Evolutionary conservation across 1,139 yeast genomes (phyloP), one percentile per base, ranked within the genome.

Genomic region (Suzukiozyma palmioleophila): DNA sequence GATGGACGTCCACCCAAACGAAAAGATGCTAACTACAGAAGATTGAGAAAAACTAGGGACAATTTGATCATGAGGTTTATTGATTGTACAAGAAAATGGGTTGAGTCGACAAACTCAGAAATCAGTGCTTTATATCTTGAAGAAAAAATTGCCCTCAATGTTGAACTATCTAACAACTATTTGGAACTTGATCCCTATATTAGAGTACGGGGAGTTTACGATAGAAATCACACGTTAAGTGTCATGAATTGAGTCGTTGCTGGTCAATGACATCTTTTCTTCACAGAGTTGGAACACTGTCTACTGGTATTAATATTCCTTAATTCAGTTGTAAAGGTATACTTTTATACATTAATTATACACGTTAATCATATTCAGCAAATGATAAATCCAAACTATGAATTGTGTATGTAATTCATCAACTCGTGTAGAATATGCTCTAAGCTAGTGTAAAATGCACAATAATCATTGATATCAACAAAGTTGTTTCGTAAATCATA

Each of bases 151-250:
- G 60, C 62, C 14, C 38, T 81, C 18, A 78, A 83, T 36, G 61
- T 60, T 29, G 62, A 73, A 45, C 54, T 86, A 34, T 64, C 75
- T 13, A 59, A 64, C 25, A 82, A 84, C 54, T 88, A 82, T 60
- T 66, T 73, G 55, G 56, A 61, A 33, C 58, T 83, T 41, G 96
- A 88, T 54, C 88, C 90, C 1, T 85, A 81, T 51, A 59, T 84
- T 33, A 77, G 96, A 54, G 77, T 84, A 27, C 76, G 84, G 51
- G 75, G 84, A 21, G 60, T 75, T 26, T 83, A 74, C 54, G 96
- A 88, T 57, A 72, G 88, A 47, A 64, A 62, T 43, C 15, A 28
- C n/a, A 13, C 15, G 3, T 10, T 28, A 15, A n/a, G 4, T 13
- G 16, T 28, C 14, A 8, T 5, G 16, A 28, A 28, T 28, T 28